Evolutionary conservation across 106 monocot species (phyloP).

Genomic region (Amphibolis antarctica): DNA sequence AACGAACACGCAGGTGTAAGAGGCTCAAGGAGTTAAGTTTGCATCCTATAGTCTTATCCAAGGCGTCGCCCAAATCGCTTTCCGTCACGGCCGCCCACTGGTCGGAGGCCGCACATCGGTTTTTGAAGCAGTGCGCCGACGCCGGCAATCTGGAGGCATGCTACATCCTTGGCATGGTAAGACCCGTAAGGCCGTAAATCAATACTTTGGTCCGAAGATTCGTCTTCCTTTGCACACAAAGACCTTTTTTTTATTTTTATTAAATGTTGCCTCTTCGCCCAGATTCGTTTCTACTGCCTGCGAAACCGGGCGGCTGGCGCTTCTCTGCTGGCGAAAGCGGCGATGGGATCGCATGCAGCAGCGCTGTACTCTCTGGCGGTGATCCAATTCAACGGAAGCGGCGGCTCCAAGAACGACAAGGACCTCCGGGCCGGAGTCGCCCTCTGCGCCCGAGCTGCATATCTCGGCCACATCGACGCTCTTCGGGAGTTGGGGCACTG

Average conservation of each 20-base stretch:
- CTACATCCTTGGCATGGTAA: conserved; percentile 62
- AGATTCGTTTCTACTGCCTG: conserved; percentile 68
- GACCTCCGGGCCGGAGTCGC: conserved; percentile 59
- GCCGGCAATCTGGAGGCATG: conserved; percentile 54
- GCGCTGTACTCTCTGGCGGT: conserved; percentile 57
- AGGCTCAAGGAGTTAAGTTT: conserved; percentile 25
- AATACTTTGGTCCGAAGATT: background rate
- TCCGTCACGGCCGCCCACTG: conserved; percentile 34
- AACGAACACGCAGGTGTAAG: conserved; percentile 32
- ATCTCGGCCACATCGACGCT: conserved; percentile 63
- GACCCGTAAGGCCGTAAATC: background rate
- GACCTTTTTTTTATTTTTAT: background rate
- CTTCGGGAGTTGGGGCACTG: conserved; percentile 82
- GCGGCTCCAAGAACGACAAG: conserved; percentile 43
- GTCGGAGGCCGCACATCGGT: conserved; percentile 39
- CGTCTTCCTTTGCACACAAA: background rate
- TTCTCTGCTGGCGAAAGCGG: conserved; percentile 46
- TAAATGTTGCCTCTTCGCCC: background rate
- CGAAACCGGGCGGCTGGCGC: conserved; percentile 24
- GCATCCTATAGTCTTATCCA: conserved; percentile 35
- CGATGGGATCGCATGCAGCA: conserved; percentile 40
- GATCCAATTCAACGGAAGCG: conserved; percentile 75
- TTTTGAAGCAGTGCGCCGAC: conserved; percentile 40
- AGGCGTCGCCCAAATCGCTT: conserved; percentile 23
- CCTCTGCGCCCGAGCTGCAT: conserved; percentile 52